Evolutionary conservation across 148 eudicot genomes (phyloP).

Genomic region (Polygonum aviculare): DNA sequence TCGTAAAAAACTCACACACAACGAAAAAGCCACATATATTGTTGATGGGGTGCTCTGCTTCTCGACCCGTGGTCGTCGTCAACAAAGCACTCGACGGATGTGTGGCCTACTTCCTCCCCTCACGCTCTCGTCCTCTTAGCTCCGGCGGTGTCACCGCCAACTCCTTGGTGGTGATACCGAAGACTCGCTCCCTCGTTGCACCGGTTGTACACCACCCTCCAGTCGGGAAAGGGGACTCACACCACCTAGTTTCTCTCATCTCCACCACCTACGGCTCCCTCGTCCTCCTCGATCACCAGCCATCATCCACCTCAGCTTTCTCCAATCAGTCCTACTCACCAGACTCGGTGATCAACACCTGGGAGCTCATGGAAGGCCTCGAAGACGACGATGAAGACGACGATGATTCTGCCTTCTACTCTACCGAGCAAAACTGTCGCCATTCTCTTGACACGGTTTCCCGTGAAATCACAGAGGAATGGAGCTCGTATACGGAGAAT

Average conservation of each 20-base stretch:
- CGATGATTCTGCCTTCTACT: constrained; percentile 26
- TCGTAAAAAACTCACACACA: too few relatives aligned
- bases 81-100: constrained; percentile 24
- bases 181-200: constrained; percentile 47
- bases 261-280: constrained; percentile 76
- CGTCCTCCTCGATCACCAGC: constrained; percentile 31
- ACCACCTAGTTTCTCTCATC: constrained; percentile 76
- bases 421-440: constrained; percentile 4
- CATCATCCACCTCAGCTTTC: constrained; percentile 14
- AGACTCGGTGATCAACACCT: constrained; percentile 70
- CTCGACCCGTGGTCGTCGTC: constrained; percentile 30
- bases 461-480: constrained; percentile 32
- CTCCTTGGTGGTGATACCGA: constrained; percentile 15
- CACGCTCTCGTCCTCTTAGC: constrained; percentile 10
- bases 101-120: constrained; percentile 16
- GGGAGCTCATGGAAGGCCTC: constrained; percentile 99
- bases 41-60: constrained; percentile 68
- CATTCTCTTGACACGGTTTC: constrained; percentile 21
- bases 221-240: constrained; percentile 53
- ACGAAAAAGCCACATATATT: background rate
- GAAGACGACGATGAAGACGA: constrained; percentile 45
- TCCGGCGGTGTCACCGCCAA: constrained; percentile 13
- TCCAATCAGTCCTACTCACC: constrained; percentile 17
- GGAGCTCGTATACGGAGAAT: constrained; percentile 5
- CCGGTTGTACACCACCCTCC: constrained; percentile 77